Conservation (phyloP, 805 yeast genomes). For the Starmerella apicola region DNA sequence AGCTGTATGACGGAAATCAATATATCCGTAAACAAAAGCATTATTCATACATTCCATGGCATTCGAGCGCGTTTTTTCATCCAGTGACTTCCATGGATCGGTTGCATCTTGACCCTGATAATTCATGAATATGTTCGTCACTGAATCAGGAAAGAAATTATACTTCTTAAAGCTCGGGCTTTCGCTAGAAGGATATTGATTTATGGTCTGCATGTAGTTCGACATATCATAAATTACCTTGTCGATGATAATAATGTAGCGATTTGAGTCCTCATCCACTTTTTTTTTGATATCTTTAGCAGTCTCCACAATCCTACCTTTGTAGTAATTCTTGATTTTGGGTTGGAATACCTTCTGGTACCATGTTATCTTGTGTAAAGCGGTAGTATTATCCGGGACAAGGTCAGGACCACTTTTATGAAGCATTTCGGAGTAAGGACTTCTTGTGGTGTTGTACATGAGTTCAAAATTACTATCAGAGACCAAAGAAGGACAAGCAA, state of each 20-base stretch:
- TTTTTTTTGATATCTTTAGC: conserved; percentile 21
- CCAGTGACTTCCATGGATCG: conserved; percentile 21
- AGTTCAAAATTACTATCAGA: conserved; percentile 24
- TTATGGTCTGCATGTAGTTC: conserved; percentile 27
- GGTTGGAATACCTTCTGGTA: conserved; percentile 29
- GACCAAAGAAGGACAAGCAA: conserved; percentile 32
- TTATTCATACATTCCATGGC: conserved; percentile 28
- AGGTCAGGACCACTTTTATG: conserved; percentile 27
- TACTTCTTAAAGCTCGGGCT: conserved; percentile 23
- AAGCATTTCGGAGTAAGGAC: conserved; percentile 23
- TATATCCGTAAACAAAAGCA: conserved; percentile 28
- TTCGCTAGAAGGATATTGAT: conserved; percentile 20
- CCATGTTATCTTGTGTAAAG: conserved; percentile 29
- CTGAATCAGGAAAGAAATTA: conserved; percentile 27
- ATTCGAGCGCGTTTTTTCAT: conserved; percentile 21
- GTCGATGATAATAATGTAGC: conserved; percentile 27
- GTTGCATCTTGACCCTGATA: conserved; percentile 30
- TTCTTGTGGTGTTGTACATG: conserved; percentile 24
- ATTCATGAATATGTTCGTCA: conserved; percentile 25
- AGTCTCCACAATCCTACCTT: conserved; percentile 30
- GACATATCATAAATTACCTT: conserved; percentile 30
- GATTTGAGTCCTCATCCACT: conserved; percentile 17
- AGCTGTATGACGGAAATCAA: conserved; percentile 31
- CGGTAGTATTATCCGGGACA: conserved; percentile 24
- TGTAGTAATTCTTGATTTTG: conserved; percentile 26